A percentile compares a stretch with the other conserved stretches of the same genome.
Conservation (phyloP, 495 filamentous ascomycete species). For the Arthonia radiata region DNA sequence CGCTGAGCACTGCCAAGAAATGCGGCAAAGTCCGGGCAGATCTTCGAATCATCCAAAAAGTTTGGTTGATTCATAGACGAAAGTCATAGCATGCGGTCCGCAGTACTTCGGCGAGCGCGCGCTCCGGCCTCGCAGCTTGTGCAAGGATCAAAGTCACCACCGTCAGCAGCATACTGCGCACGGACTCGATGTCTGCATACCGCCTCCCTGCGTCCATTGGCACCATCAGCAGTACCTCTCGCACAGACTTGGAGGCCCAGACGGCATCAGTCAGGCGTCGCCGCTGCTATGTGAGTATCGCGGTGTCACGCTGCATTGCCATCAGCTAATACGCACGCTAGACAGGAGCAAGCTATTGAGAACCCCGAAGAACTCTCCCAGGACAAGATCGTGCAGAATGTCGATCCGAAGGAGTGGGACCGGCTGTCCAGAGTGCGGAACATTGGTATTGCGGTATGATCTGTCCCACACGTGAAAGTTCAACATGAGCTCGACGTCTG, state of each 20-base stretch:
- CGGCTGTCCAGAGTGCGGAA: slow-evolving; percentile 66
- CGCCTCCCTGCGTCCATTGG: neutral
- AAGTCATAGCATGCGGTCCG: neutral
- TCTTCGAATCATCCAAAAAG: neutral
- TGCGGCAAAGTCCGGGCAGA: too few species aligned
- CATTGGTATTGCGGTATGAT: slow-evolving; percentile 83
- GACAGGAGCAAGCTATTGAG: slow-evolving; percentile 34
- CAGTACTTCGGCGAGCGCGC: neutral
- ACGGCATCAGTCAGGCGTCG: slow-evolving; percentile 9
- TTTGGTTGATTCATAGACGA: neutral
- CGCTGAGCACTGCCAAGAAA: too few species aligned
- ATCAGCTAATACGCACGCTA: slow-evolving; percentile 5
- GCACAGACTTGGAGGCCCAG: neutral
- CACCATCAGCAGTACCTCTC: neutral
- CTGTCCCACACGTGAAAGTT: slow-evolving; percentile 1
- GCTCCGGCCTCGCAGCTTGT: neutral
- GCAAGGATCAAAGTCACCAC: neutral
- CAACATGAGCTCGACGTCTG: slow-evolving; percentile 5
- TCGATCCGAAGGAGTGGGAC: slow-evolving; percentile 48
- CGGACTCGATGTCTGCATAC: neutral
- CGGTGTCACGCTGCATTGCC: neutral
- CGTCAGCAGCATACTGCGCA: neutral
- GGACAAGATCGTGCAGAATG: slow-evolving; percentile 43
- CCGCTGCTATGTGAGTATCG: slow-evolving; percentile 17
- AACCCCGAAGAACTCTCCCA: slow-evolving; percentile 34